phyloP scores from a whole-genome alignment of 116 monocot genomes.

The Cymodocea nodosa region DNA sequence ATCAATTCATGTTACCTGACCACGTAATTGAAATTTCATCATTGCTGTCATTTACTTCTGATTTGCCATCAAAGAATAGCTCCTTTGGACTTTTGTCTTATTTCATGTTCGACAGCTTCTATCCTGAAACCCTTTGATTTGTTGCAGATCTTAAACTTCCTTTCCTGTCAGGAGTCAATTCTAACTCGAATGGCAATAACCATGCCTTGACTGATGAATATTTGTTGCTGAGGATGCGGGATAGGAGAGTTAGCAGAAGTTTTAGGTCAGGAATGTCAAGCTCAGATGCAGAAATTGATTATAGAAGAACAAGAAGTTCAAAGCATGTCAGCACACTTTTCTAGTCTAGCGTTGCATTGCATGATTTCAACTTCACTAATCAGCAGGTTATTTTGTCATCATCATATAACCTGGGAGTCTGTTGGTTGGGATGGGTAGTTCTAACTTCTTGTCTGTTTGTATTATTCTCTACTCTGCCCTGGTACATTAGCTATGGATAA shows the following conservation, averaged over 20 bases:
- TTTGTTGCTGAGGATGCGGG: slow-evolving; percentile 17
- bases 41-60: too few species aligned
- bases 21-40: too few species aligned
- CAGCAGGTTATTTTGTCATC: not conserved
- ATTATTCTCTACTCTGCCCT: slow-evolving; percentile 4
- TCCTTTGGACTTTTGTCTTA: not conserved
- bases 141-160: slow-evolving; percentile 11
- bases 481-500: not conserved
- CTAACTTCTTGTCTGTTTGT: slow-evolving; percentile 2
- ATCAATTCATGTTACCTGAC: too few species aligned
- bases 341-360: not conserved
- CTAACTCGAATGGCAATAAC: not conserved
- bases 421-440: not conserved
- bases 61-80: too few species aligned
- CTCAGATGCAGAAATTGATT: slow-evolving; percentile 92
- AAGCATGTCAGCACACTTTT: slow-evolving; percentile 7
- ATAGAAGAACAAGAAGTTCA: slow-evolving; percentile 77
- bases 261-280: slow-evolving; percentile 29
- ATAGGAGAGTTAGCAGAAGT: slow-evolving; percentile 27
- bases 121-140: not conserved
- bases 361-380: slow-evolving; percentile 1
- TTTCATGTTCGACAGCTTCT: not conserved
- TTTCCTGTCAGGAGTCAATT: not conserved
- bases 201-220: slow-evolving; percentile 8
- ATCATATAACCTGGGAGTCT: not conserved